A percentile compares a stretch with the other conserved stretches of the same genome.
Conservation (phyloP, 768 basidiomycete species). For the Leccinum incarnatum region DNA sequence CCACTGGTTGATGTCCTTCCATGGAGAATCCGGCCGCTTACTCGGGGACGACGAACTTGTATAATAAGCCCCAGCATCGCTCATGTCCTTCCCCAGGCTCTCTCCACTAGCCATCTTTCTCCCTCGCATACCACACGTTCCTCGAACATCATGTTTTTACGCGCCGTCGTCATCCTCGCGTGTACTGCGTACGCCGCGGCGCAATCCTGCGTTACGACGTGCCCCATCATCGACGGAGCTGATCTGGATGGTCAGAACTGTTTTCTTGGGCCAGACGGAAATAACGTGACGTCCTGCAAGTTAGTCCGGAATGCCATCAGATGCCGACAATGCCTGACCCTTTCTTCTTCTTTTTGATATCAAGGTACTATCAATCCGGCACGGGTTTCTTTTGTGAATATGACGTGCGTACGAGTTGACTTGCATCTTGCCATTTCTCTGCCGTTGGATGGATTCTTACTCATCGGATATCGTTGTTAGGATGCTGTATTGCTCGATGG, state of each 20-base stretch:
- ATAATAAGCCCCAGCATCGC: not conserved
- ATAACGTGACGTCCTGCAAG: not conserved
- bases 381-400: not conserved
- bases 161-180: not conserved
- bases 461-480: not conserved
- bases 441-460: not conserved
- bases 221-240: not conserved
- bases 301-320: not conserved
- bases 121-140: not conserved
- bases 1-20: not conserved
- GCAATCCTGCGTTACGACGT: not conserved
- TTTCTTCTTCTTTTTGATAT: not conserved
- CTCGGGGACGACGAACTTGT: not conserved
- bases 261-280: too few species aligned
- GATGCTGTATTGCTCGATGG: too few species aligned
- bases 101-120: not conserved
- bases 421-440: not conserved
- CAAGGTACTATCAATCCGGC: not conserved
- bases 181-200: not conserved
- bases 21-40: not conserved
- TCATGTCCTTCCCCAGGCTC: not conserved
- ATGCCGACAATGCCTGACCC: not conserved
- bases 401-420: slow-evolving; percentile 1
- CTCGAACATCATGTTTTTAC: not conserved
- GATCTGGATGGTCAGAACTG: not conserved